A percentile compares a stretch with the other conserved stretches of the same genome.
Conservation (phyloP, 2,329 filamentous ascomycete genomes). For the Aspergillus terreus region DNA sequence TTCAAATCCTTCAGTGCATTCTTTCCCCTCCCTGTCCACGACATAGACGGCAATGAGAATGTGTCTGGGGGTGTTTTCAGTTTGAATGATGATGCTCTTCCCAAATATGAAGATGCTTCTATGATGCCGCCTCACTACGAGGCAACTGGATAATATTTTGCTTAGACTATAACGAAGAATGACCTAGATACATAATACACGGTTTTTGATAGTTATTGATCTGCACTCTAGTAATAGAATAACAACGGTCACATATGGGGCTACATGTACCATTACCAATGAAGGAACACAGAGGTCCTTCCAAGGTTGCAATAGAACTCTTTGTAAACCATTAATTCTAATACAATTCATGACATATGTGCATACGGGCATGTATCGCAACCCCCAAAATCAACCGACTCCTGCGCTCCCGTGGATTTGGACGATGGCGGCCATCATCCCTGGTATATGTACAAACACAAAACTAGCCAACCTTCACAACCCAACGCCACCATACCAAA, state of each 20-base stretch:
- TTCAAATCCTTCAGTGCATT: constrained; percentile 7
- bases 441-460: constrained; percentile 16
- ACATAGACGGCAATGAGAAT: background rate
- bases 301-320: too few relatives aligned
- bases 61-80: background rate
- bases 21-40: constrained; percentile 2
- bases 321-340: background rate
- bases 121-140: constrained; percentile 1
- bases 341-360: background rate
- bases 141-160: background rate
- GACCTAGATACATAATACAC: too few relatives aligned
- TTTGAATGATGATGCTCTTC: background rate
- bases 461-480: constrained; percentile 1
- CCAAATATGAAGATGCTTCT: background rate
- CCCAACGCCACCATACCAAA: constrained; percentile 4
- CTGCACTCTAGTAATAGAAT: too few relatives aligned
- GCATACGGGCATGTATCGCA: background rate
- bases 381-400: constrained; percentile 2
- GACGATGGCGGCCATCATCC: constrained; percentile 5
- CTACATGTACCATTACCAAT: too few relatives aligned
- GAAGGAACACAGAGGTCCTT: too few relatives aligned
- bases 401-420: constrained; percentile 3
- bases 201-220: too few relatives aligned
- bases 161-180: too few relatives aligned
- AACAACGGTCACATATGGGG: too few relatives aligned